Evolutionary conservation across 2,329 filamentous ascomycete genomes (phyloP), one percentile per base, ranked within the genome.

Genomic region (Exserohilum rostratum): DNA sequence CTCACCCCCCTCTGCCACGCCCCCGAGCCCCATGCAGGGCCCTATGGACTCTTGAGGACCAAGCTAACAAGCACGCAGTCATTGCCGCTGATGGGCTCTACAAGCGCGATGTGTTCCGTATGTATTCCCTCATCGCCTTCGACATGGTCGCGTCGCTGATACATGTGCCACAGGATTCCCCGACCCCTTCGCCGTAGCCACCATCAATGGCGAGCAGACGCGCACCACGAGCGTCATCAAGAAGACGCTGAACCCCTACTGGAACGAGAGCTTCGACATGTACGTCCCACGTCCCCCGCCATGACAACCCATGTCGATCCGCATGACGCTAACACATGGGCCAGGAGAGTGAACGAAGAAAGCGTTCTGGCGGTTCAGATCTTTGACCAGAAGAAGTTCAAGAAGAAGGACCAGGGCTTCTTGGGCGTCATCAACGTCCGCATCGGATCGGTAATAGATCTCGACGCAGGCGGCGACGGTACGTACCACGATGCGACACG

Each of bases 321-420:
- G 30, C 51, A 49, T n/a, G 34, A 51, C 54, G 52, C 70, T 74
- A 66, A 74, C 50, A 60, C 46, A n/a, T 22, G 27, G 48, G 25
- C 54, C 74, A 98, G 95, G 82, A 86, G 85, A 74, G 93, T 91
- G 57, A 95, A 89, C 58, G 95, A 99, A 75, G 93, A 96, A 71
- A 96, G 93, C 76, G 97, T 99, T 71, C 83, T 99, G 43, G 95
- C 95, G 6, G 93, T 99, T 42, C 95, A 99, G 75, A 96, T 99
- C 50, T 99, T 99, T 74, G 95, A 99, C 78, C 95, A 99, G 79
- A 97, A 97, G 82, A 99, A 99, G 80, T 99, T 99, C 81, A 99
- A 99, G 84, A 99, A 99, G 86, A 99, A 98, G 91, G 95, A 99
- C 68, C 95, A 99, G 76, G 95, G 95, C 7, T 99, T 99, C 73